phyloP scores from a whole-genome alignment of 2,329 filamentous ascomycete genomes.

The Phialemoniopsis sp. region DNA sequence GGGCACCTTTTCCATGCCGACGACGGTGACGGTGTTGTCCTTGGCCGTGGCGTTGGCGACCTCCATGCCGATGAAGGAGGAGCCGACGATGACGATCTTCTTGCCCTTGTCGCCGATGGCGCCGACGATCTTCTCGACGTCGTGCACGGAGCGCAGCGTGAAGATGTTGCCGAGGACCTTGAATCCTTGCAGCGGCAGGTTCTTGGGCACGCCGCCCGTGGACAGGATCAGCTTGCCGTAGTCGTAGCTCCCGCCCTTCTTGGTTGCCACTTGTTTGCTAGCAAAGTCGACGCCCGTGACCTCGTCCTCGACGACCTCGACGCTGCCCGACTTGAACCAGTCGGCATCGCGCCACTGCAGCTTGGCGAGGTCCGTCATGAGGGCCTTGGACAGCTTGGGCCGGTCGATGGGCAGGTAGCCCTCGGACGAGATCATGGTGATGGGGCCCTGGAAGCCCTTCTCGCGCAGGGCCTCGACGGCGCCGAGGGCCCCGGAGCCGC shows the following conservation, averaged over 20 bases:
- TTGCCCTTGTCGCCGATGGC: constrained; percentile 82
- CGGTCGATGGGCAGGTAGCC: constrained; percentile 86
- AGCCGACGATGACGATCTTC: constrained; percentile 89
- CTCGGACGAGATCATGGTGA: constrained; percentile 83
- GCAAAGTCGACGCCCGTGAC: constrained; percentile 76
- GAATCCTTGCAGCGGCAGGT: constrained; percentile 78
- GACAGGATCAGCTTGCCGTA: constrained; percentile 91
- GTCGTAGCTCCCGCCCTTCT: constrained; percentile 62
- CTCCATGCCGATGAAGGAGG: constrained; percentile 97
- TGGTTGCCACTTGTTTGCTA: constrained; percentile 69
- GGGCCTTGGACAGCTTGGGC: constrained; percentile 91
- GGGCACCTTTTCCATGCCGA: constrained; percentile 84
- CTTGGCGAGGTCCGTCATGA: constrained; percentile 77
- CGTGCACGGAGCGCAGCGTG: constrained; percentile 70
- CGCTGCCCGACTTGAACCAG: constrained; percentile 65
- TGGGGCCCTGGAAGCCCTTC: constrained; percentile 71
- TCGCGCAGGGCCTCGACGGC: constrained; percentile 78
- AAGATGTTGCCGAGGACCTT: constrained; percentile 87
- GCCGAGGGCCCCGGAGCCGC: constrained; percentile 80
- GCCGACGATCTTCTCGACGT: constrained; percentile 71
- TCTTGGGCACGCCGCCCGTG: constrained; percentile 75
- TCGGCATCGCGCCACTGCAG: constrained; percentile 70
- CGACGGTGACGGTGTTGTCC: constrained; percentile 78
- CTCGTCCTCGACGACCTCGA: constrained; percentile 56
- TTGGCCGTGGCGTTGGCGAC: constrained; percentile 79